Base-by-base conservation (phyloP, 352 stramenopile genomes). In the Phytopythium helicoides region DNA sequence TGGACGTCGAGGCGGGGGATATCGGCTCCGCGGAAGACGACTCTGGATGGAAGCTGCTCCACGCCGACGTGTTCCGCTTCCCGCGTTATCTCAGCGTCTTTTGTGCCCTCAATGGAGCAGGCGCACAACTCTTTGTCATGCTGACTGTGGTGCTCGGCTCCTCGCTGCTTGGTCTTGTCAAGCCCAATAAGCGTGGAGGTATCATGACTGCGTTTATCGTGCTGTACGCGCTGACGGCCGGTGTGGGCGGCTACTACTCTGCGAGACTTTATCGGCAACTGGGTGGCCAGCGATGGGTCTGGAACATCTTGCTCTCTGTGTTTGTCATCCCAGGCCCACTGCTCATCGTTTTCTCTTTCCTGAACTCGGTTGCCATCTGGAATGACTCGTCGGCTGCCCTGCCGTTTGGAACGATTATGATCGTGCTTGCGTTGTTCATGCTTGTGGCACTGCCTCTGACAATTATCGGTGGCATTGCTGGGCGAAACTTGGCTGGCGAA, bases 41-140 rank as follows among this genome's bases (percentile, higher is more conserved):
- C 62, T 97, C 91, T 3, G 93, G 95, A n/a, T 99, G 96, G 96
- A 99, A 99, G 60, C 78, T 98, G 1, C 88, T 99, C 57, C 94
- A 98, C 54, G 96, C 92, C 12, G 95, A 99, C 60, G 95, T 99
- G 5, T 99, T 99, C 66, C 85, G 95, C 40, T 94, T 97, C 63
- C 96, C 96, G n/a, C 63, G 83, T 18, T 71, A 95, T 35, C 65
- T 95, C 40, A 95, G 74, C 33, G 47, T 98, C 8, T 98, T 99
- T 59, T 92, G 86, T 47, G 90, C 94, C 0, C 70, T 98, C 16
- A 89, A 86, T 35, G 96, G 96, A 54, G 87, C 94, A 19, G 96
- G 96, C 23, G 93, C 92, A 0, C 96, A 99, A 64, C 73, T 99
- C 16, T 94, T 98, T 38, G 75, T 94, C n/a, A 94, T 96, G 56